phyloP scores from a whole-genome alignment of 495 filamentous ascomycete species.

The Aspergillus wentii region DNA sequence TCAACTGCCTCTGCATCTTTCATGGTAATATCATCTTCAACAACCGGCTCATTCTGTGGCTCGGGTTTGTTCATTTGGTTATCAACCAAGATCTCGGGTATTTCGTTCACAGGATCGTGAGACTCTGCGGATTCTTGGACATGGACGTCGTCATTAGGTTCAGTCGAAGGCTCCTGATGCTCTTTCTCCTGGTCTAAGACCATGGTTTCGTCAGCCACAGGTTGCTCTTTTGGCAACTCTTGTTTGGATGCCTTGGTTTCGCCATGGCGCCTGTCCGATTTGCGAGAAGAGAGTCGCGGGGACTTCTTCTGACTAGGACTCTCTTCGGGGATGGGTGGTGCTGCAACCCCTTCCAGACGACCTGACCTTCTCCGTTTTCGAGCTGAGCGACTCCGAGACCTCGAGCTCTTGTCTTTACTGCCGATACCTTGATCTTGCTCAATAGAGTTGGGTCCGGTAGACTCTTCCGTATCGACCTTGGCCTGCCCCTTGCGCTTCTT shows the following conservation, averaged over 20 bases:
- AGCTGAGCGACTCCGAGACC: not conserved
- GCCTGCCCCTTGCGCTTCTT: slow-evolving; percentile 21
- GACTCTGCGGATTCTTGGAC: not conserved
- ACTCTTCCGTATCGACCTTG: slow-evolving; percentile 3
- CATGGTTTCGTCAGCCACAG: not conserved
- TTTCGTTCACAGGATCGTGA: not conserved
- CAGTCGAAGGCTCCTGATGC: not conserved
- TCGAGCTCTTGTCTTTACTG: not conserved
- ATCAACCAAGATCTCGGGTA: not conserved
- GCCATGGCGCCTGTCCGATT: not conserved
- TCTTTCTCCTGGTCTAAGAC: not conserved
- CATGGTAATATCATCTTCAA: slow-evolving; percentile 9
- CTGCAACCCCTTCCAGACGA: not conserved
- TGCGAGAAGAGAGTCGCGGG: not conserved
- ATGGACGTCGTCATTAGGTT: too few relatives aligned
- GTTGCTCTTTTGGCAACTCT: not conserved
- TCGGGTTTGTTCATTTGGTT: slow-evolving; percentile 4
- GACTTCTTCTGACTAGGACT: not conserved
- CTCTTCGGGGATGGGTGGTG: not conserved
- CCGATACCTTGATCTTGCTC: slow-evolving; percentile 1
- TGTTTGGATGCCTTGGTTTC: not conserved
- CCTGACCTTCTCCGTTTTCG: not conserved
- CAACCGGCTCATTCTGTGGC: slow-evolving; percentile 1
- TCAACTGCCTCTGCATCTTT: slow-evolving; percentile 11
- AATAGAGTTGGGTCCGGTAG: not conserved